Base-by-base conservation (phyloP, 768 basidiomycete genomes). In the Tylopilus balloui region DNA sequence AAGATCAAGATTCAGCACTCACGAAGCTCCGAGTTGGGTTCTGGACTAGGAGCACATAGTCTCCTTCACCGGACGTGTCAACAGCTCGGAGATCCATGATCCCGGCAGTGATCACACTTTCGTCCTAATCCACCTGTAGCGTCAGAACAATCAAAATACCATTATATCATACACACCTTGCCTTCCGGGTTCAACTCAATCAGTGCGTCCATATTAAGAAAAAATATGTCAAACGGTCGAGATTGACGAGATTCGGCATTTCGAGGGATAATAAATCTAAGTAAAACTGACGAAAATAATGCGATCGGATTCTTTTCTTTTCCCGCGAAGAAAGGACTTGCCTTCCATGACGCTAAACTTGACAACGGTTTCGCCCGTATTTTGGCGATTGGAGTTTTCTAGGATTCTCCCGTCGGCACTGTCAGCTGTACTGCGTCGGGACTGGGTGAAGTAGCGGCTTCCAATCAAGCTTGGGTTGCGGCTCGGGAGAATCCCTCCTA, bases 121-220 rank as follows among this genome's bases (percentile, higher is more conserved):
- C 84, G 46, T 89, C 81, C 84, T 92, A 25, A 13, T 44, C 47
- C 44, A 48, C 34, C 21, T 36, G 21, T 19, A 34, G 25, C 11
- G 31, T 51, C 42, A 57, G 47, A 47, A 50, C 29, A 15, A 12
- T 23, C 38, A 42, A 47, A 11, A 37, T 20, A 25, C 4, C 17
- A 32, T 2, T 19, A 19, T 10, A 42, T 28, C 9, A 8, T 40
- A 64, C 70, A 42, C 52, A 88, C 90, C 77, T 79, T 85, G 47
- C 82, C 86, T 48, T 84, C 79, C 0, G 83, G 78, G 58, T 84
- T 84, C 10, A 86, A 59, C 63, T 92, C 86, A 1, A 90, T 57
- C 9, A 83, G 64, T 7, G 78, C 66, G 46, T 83, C 78, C 4
- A 88, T 54, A 53, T 90, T 86, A 0, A 81, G 82, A 5, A 77